These are phyloP conservation scores for Metschnikowia lachancei DNA, from an alignment of 805 yeast genomes.

Conservation along the genomic window DNA sequence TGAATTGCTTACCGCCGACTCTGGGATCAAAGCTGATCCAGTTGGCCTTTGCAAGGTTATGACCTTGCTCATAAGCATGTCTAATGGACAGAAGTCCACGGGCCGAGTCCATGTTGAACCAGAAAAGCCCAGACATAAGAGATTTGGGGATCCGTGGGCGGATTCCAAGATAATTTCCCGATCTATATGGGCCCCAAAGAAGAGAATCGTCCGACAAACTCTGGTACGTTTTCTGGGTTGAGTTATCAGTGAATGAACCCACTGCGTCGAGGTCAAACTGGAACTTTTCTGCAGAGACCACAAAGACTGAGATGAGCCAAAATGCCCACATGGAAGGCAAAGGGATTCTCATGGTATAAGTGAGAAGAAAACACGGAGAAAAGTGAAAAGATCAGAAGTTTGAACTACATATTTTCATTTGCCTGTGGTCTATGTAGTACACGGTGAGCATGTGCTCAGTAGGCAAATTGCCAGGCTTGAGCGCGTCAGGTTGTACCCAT, in stretches of 20 bases:
- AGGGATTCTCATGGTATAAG: conserved; percentile 1
- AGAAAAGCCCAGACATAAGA: conserved; percentile 76
- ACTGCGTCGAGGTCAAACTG: conserved; percentile 16
- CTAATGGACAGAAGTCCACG: conserved; percentile 56
- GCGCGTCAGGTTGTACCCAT: background rate
- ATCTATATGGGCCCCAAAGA: conserved; percentile 90
- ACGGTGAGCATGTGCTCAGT: background rate
- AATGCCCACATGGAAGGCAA: conserved; percentile 1
- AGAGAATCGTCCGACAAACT: conserved; percentile 25
- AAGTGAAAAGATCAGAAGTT: too few species aligned
- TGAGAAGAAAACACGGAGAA: too few species aligned
- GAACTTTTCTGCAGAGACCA: conserved; percentile 4
- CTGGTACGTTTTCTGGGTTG: conserved; percentile 13
- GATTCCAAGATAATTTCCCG: conserved; percentile 82
- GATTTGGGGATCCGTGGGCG: conserved; percentile 79
- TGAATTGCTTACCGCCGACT: conserved; percentile 75
- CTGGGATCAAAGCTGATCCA: conserved; percentile 91
- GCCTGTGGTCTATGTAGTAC: background rate
- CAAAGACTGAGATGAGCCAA: background rate
- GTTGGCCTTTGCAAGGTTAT: conserved; percentile 68
- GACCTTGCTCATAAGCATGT: conserved; percentile 73
- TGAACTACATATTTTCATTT: background rate
- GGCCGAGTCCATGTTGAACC: conserved; percentile 70
- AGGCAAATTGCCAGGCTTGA: background rate
- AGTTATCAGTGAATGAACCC: conserved; percentile 8